A percentile compares a stretch with the other conserved stretches of the same genome.
Evolutionary conservation across 805 yeast species (phyloP).

Genomic region (Kodamaea jinghongensis): DNA sequence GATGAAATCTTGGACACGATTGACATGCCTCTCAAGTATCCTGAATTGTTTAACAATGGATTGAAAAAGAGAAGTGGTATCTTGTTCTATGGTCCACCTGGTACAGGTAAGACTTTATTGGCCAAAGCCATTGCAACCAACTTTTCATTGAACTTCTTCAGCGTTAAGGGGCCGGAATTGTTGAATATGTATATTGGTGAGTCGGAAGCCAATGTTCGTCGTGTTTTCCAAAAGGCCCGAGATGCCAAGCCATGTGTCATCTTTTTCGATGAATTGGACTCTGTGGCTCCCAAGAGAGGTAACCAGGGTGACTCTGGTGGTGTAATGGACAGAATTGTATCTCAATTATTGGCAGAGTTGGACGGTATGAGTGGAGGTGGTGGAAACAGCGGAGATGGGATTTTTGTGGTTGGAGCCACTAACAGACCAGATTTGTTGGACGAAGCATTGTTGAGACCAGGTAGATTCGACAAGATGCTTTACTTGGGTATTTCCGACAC

Average conservation of each 20-base stretch:
- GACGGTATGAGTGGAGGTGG: slow-evolving; percentile 92
- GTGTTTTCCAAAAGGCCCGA: slow-evolving; percentile 89
- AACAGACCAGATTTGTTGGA: slow-evolving; percentile 94
- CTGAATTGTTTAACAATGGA: slow-evolving; percentile 84
- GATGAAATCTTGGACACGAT: slow-evolving; percentile 93
- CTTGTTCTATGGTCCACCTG: slow-evolving; percentile 96
- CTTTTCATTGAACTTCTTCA: slow-evolving; percentile 89
- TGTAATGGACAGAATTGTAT: slow-evolving; percentile 97
- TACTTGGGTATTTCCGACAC: slow-evolving; percentile 93
- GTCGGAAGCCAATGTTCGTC: slow-evolving; percentile 93
- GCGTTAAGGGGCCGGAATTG: slow-evolving; percentile 96
- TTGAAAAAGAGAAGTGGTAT: slow-evolving; percentile 93
- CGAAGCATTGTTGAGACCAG: slow-evolving; percentile 90
- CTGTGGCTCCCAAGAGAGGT: slow-evolving; percentile 98
- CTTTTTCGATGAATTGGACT: slow-evolving; percentile 95
- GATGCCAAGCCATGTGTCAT: slow-evolving; percentile 98
- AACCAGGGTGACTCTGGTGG: slow-evolving; percentile 99
- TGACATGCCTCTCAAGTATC: slow-evolving; percentile 92
- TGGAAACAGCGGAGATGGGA: slow-evolving; percentile 61
- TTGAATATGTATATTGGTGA: slow-evolving; percentile 98
- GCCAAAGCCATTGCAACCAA: slow-evolving; percentile 98
- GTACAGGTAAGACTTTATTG: slow-evolving; percentile 92
- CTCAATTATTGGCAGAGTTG: slow-evolving; percentile 89
- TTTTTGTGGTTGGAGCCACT: slow-evolving; percentile 98
- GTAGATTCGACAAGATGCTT: slow-evolving; percentile 92